Conservation (phyloP, 495 filamentous ascomycete species). For the Penicillium malachiteum region DNA sequence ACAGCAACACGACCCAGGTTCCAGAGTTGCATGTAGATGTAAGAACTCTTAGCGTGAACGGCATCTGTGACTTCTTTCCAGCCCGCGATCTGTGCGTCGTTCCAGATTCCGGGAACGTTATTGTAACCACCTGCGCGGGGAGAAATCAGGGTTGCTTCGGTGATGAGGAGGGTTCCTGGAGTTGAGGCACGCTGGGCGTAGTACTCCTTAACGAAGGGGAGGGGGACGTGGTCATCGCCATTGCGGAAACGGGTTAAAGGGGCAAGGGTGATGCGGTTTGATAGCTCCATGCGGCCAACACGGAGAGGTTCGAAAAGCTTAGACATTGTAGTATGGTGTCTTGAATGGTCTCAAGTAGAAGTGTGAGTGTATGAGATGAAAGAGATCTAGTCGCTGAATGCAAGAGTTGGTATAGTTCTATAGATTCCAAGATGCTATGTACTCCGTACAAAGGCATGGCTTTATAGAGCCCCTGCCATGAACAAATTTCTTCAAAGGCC, state of each 20-base stretch:
- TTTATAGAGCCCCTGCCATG: not conserved
- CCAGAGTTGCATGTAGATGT: conserved; percentile 70
- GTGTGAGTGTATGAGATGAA: not conserved
- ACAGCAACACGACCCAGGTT: conserved; percentile 59
- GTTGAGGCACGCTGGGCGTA: conserved; percentile 50
- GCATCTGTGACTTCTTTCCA: conserved; percentile 65
- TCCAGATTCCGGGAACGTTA: conserved; percentile 66
- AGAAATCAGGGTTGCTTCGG: conserved; percentile 65
- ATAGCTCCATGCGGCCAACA: conserved; percentile 44
- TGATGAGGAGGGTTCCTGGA: conserved; percentile 51
- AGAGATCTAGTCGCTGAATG: not conserved
- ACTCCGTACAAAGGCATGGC: not conserved
- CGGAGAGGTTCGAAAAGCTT: conserved; percentile 52
- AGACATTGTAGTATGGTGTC: not conserved
- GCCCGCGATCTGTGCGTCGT: conserved; percentile 54
- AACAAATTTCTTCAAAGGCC: not conserved
- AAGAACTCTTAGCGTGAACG: conserved; percentile 63
- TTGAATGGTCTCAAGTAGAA: not conserved
- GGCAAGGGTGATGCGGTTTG: conserved; percentile 50
- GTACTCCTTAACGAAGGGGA: conserved; percentile 46
- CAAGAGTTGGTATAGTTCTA: not conserved
- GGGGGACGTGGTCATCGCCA: conserved; percentile 41
- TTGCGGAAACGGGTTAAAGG: conserved; percentile 52
- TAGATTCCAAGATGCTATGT: not conserved
- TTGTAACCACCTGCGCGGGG: conserved; percentile 48